Evolutionary conservation across 1,284 basidiomycete genomes (phyloP).

Genomic region (Ustanciosporium gigantosporum): DNA sequence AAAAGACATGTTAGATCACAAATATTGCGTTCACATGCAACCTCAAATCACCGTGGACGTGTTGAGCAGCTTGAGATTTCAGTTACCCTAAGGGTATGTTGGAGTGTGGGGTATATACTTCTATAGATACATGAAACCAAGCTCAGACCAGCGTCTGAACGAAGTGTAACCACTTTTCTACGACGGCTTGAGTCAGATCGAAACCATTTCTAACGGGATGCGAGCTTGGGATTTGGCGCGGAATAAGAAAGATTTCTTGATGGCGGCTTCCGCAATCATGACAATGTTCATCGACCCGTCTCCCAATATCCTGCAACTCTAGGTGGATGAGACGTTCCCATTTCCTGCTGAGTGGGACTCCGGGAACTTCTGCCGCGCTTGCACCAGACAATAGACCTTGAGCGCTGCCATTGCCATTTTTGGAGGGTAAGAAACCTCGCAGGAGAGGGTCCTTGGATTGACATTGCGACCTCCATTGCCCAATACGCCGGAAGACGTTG

Average conservation of each 20-base stretch:
- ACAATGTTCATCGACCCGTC: conserved; percentile 20
- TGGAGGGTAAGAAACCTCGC: conserved; percentile 12
- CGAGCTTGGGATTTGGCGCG: background rate
- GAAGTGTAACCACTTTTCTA: conserved; percentile 34
- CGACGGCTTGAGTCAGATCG: conserved; percentile 5
- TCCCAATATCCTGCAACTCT: conserved; percentile 23
- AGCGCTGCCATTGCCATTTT: background rate
- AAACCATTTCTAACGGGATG: conserved; percentile 5
- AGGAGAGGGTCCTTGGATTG: conserved; percentile 35
- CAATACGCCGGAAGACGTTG: conserved; percentile 34
- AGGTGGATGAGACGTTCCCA: conserved; percentile 46
- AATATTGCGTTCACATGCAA: too few species aligned
- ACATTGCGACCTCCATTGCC: conserved; percentile 39
- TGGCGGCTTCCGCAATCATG: conserved; percentile 36
- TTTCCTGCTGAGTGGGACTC: conserved; percentile 23
- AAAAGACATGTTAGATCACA: too few species aligned
- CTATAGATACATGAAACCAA: too few species aligned
- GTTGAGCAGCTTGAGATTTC: too few species aligned
- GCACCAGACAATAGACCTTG: conserved; percentile 33
- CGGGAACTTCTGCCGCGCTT: conserved; percentile 1
- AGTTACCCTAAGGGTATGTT: too few species aligned
- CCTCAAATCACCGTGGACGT: too few species aligned
- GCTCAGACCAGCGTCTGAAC: too few species aligned
- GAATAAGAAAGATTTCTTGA: conserved; percentile 46
- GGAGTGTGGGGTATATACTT: too few species aligned